These are phyloP conservation scores for Lathyrus aphaca DNA, from an alignment of 306 rosid species.

Conservation along the genomic window DNA sequence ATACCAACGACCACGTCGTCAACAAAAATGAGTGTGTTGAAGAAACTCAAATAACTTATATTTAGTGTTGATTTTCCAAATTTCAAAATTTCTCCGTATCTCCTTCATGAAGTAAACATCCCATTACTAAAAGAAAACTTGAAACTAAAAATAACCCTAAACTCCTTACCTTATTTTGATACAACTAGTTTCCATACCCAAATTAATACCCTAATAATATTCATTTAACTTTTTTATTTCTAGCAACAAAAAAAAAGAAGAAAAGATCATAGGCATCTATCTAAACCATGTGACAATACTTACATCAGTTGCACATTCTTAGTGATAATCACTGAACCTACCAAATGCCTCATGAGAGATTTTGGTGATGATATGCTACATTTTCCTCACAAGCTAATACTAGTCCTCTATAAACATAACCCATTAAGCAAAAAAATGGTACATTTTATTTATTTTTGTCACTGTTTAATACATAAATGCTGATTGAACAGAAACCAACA, in stretches of 20 bases:
- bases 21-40: too few species aligned
- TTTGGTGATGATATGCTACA: slow-evolving; percentile 26
- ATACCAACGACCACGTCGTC: too few species aligned
- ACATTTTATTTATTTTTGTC: neutral
- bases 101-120: too few species aligned
- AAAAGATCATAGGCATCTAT: slow-evolving; percentile 42
- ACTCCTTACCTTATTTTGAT: slow-evolving; percentile 40
- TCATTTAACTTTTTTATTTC: slow-evolving; percentile 19
- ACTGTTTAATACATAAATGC: slow-evolving; percentile 69
- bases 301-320: slow-evolving; percentile 40
- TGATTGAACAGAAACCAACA: slow-evolving; percentile 86
- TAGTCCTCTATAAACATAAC: neutral
- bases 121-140: slow-evolving; percentile 20
- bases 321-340: slow-evolving; percentile 60
- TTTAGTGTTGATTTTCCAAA: too few species aligned
- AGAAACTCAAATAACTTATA: too few species aligned
- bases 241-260: slow-evolving; percentile 42
- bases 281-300: slow-evolving; percentile 31
- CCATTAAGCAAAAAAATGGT: slow-evolving; percentile 39
- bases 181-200: slow-evolving; percentile 27
- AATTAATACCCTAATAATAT: slow-evolving; percentile 16
- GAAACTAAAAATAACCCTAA: neutral
- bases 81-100: too few species aligned
- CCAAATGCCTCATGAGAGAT: slow-evolving; percentile 50
- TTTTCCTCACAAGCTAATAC: neutral